Percentiles rank a stretch among this genome's conserved stretches.
Conservation (phyloP, 768 basidiomycete species). For the Boletus sp. region DNA sequence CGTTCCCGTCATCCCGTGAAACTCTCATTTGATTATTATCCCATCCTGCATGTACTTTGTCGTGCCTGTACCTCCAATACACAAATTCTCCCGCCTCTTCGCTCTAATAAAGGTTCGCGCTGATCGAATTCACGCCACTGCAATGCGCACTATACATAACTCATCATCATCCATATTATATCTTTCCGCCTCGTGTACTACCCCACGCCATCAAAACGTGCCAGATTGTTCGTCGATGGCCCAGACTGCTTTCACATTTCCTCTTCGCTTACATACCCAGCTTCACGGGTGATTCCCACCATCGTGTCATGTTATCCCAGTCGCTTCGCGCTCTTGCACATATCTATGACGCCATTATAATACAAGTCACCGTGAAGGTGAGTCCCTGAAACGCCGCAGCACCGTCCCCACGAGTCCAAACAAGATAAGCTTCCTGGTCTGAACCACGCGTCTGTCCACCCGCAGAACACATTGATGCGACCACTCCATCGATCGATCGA, state of each 20-base stretch:
- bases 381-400: conserved; percentile 29
- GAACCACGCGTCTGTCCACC: conserved; percentile 15
- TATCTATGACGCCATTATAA: conserved; percentile 2
- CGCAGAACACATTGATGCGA: conserved; percentile 17
- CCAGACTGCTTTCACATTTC: not conserved
- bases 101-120: not conserved
- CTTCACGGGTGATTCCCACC: not conserved
- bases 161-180: not conserved
- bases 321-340: not conserved
- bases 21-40: not conserved
- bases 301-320: not conserved
- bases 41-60: not conserved
- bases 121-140: conserved; percentile 1
- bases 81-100: not conserved
- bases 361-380: conserved; percentile 6
- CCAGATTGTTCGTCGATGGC: conserved; percentile 2
- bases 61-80: too few relatives aligned
- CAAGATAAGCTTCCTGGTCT: conserved; percentile 10
- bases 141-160: not conserved
- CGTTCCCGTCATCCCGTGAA: conserved; percentile 3
- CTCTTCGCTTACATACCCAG: not conserved
- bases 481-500: conserved; percentile 7
- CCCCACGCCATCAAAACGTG: conserved; percentile 30
- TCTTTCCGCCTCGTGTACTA: conserved; percentile 3
- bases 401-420: conserved; percentile 17